phyloP scores from a whole-genome alignment of 768 basidiomycete species.

The Brasilioporus rufonigricans region DNA sequence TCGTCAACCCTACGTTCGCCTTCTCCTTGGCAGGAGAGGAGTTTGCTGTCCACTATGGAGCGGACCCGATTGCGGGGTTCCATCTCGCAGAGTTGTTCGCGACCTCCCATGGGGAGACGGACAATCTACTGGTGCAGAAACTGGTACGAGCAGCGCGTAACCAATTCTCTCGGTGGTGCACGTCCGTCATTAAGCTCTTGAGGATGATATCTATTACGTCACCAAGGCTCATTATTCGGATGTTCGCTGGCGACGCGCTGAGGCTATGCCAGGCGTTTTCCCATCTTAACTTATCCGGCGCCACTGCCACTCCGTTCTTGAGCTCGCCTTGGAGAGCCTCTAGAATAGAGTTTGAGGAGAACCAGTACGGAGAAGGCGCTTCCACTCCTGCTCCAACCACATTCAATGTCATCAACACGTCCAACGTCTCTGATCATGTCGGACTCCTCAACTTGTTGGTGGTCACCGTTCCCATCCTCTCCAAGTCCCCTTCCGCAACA shows the following conservation, averaged over 20 bases:
- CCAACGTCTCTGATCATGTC: constrained; percentile 31
- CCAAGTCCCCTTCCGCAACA: constrained; percentile 19
- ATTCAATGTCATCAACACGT: constrained; percentile 35
- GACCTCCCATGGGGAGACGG: neutral
- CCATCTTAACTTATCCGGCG: constrained; percentile 5
- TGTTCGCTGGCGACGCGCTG: constrained; percentile 31
- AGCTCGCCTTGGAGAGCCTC: constrained; percentile 25
- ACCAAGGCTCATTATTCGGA: constrained; percentile 20
- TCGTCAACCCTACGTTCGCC: constrained; percentile 30
- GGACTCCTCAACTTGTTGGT: constrained; percentile 30
- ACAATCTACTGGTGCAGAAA: constrained; percentile 12
- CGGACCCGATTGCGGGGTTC: constrained; percentile 30
- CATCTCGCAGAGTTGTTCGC: constrained; percentile 31
- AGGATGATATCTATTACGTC: neutral
- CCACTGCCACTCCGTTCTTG: constrained; percentile 17
- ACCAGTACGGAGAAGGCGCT: constrained; percentile 16
- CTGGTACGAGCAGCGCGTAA: constrained; percentile 16
- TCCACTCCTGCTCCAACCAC: constrained; percentile 22
- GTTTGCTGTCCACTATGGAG: constrained; percentile 30
- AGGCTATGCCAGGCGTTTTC: constrained; percentile 28
- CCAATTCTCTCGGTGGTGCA: constrained; percentile 31
- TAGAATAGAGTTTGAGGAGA: constrained; percentile 21
- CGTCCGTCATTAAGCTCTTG: constrained; percentile 17
- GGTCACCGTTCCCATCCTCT: constrained; percentile 24
- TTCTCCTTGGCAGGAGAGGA: constrained; percentile 23